Conservation (phyloP, 371 early-diverging fungal genomes). For the Mortierella sp. region DNA sequence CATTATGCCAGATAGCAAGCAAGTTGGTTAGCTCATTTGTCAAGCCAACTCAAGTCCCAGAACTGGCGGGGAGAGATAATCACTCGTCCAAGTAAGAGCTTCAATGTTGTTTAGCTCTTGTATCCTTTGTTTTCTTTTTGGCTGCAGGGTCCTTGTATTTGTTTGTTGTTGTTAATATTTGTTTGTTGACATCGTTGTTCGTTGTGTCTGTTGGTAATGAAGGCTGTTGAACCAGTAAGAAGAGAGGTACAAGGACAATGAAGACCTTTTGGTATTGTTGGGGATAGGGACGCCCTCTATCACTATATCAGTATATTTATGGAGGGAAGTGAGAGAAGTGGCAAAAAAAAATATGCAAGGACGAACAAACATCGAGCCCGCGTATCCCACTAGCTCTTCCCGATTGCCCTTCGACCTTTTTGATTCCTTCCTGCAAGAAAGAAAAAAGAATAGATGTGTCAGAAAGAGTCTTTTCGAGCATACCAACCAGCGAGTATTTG, state of each 20-base stretch:
- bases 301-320: not conserved
- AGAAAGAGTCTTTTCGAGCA: not conserved
- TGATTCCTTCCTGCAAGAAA: not conserved
- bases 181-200: not conserved
- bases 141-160: not conserved
- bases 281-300: not conserved
- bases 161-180: not conserved
- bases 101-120: not conserved
- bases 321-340: not conserved
- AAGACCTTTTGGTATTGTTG: not conserved
- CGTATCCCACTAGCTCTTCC: not conserved
- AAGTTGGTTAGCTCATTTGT: too few relatives aligned
- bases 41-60: not conserved
- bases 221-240: not conserved
- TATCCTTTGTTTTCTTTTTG: not conserved
- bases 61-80: not conserved
- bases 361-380: conserved; percentile 15
- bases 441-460: not conserved
- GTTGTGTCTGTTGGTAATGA: not conserved
- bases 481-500: not conserved
- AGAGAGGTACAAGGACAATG: not conserved
- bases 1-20: too few relatives aligned
- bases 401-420: not conserved
- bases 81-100: not conserved
- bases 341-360: not conserved